Evolutionary conservation across 345 rosid genomes (phyloP).

Genomic region (Reutealis trisperma): DNA sequence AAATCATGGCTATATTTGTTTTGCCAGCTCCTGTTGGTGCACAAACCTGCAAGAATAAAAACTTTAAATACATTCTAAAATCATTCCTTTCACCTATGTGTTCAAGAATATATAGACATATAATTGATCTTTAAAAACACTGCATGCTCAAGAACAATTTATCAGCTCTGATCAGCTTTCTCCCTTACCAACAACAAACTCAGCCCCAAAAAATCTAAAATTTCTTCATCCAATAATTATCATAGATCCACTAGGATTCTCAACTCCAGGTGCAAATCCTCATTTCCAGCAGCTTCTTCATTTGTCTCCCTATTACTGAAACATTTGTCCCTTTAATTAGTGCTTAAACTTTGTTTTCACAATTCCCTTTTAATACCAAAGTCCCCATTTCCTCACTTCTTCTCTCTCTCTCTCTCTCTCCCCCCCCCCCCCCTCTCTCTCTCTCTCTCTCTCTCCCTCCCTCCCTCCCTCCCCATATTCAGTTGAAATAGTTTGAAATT

Average conservation of each 20-base stretch:
- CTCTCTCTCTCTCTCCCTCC: not conserved
- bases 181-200: not conserved
- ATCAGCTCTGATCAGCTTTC: not conserved
- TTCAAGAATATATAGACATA: not conserved
- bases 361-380: not conserved
- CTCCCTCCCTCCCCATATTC: not conserved
- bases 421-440: not conserved
- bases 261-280: not conserved
- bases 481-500: not conserved
- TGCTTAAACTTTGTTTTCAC: not conserved
- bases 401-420: not conserved
- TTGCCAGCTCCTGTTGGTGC: slow-evolving; percentile 99
- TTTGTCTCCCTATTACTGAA: not conserved
- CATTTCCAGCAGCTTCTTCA: too few species aligned
- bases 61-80: slow-evolving; percentile 3
- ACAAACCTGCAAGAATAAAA: slow-evolving; percentile 70
- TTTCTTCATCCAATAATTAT: not conserved
- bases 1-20: slow-evolving; percentile 96
- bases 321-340: not conserved
- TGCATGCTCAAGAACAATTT: not conserved
- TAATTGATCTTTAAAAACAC: not conserved
- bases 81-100: not conserved
- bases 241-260: not conserved
- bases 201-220: not conserved
- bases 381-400: not conserved